Conservation (phyloP, 208 protist species). For the Leishmania tarentolae region DNA sequence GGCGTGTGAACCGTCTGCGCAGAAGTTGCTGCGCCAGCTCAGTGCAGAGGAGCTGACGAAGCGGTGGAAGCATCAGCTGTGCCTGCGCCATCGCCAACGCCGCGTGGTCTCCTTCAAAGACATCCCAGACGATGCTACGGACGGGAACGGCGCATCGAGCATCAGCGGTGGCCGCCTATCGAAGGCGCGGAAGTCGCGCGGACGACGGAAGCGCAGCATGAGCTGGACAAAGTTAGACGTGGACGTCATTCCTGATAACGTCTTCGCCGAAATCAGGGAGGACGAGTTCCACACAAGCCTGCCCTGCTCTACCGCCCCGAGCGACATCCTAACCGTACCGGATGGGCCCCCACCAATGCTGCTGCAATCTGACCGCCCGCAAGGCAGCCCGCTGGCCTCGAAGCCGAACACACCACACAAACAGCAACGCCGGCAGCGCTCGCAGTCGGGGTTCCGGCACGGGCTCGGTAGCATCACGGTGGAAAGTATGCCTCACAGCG, state of each 20-base stretch:
- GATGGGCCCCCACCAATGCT: not conserved
- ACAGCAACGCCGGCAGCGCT: conserved; percentile 13
- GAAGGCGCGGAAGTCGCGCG: conserved; percentile 21
- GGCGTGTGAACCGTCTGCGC: conserved; percentile 15
- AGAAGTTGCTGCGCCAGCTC: conserved; percentile 26
- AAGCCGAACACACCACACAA: conserved; percentile 3
- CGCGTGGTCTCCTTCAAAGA: conserved; percentile 52
- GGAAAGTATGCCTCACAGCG: conserved; percentile 40
- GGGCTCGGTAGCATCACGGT: conserved; percentile 25
- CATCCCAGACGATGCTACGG: conserved; percentile 18
- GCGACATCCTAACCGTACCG: conserved; percentile 10
- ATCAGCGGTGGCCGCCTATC: not conserved
- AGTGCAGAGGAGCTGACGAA: conserved; percentile 37
- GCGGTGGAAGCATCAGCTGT: conserved; percentile 46
- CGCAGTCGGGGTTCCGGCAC: conserved; percentile 3
- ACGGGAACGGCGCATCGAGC: not conserved
- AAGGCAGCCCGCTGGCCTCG: conserved; percentile 6
- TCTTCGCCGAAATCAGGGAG: conserved; percentile 55
- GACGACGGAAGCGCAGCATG: conserved; percentile 38
- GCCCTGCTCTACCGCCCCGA: conserved; percentile 26
- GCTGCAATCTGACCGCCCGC: not conserved
- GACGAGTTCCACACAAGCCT: conserved; percentile 40
- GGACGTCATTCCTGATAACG: conserved; percentile 49
- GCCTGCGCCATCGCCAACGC: conserved; percentile 33
- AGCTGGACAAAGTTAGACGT: conserved; percentile 42